Percentiles rank a stretch among this genome's conserved stretches.
phyloP scores from a whole-genome alignment of 2,329 filamentous ascomycete genomes.

The Pseudophaeomoniella oleicola region DNA sequence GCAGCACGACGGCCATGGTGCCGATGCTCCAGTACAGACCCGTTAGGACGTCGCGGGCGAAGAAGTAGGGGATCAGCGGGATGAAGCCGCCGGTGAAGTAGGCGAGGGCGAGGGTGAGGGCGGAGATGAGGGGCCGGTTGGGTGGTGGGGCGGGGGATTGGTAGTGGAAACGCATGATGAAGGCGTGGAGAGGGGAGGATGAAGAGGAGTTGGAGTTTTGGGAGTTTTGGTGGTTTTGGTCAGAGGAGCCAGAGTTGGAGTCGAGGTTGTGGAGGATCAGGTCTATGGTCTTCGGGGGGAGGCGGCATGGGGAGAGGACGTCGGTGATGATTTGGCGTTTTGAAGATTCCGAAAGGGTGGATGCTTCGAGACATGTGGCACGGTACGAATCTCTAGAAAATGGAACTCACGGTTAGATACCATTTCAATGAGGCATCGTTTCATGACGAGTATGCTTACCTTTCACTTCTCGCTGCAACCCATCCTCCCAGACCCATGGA shows the following conservation, averaged over 20 bases:
- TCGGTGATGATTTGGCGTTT: neutral
- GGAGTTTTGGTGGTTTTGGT: neutral
- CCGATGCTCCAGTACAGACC: constrained; percentile 33
- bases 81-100: constrained; percentile 30
- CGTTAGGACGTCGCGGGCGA: constrained; percentile 18
- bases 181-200: constrained; percentile 21
- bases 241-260: too few species aligned
- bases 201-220: constrained; percentile 6
- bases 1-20: constrained; percentile 33
- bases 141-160: constrained; percentile 24
- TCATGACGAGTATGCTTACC: constrained; percentile 15
- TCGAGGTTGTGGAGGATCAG: neutral
- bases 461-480: constrained; percentile 42
- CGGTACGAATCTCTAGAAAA: constrained; percentile 18
- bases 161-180: constrained; percentile 23
- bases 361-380: constrained; percentile 15
- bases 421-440: too few species aligned
- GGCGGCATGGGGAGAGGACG: neutral
- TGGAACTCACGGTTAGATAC: too few species aligned
- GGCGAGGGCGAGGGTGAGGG: constrained; percentile 23
- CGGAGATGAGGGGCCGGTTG: constrained; percentile 20
- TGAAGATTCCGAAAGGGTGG: constrained; percentile 4
- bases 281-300: neutral
- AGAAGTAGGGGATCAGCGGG: constrained; percentile 39
- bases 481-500: constrained; percentile 67